Evolutionary conservation across 2,329 filamentous ascomycete genomes (phyloP), one percentile per base, ranked within the genome.

Genomic region (Acephala macrosclerotiorum): DNA sequence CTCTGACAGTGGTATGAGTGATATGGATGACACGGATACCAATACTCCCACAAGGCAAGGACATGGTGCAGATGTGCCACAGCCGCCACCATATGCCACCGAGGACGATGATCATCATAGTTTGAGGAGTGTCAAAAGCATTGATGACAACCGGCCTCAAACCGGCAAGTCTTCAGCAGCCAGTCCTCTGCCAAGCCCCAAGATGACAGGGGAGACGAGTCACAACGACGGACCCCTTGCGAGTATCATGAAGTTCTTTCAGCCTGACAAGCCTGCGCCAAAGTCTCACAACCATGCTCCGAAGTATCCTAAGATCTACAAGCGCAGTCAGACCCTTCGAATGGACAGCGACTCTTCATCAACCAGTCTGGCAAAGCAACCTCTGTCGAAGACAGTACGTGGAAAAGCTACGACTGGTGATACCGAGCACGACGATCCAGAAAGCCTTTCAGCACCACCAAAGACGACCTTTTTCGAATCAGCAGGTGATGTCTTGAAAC

Each of bases 391-490:
- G 75, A 65, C 79, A 75, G 42, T 83, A 9, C 63, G 36, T 29
- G 26, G 80, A 14, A 75, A 73, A 60, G 73, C 69, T 18, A 75
- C 75, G 11, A 70, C 69, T 5, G 73, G 73, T 36, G 71, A 75
- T 42, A 53, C 66, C 3, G 72, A 72, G 3, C 86, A 85, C 0
- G 79, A 81, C 18, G 81, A 81, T 11, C 70, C 75, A 2, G 79
- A 82, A 47, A 80, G 77, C 12, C 77, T 91, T 62, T 83, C 87
- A 60, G 90, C 93, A 8, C 96, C 96, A 3, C 96, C 96, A 0
- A 91, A 88, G 73, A 98, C 96, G 0, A 96, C 93, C 0, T 91
- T 99, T 68, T 97, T 99, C 66, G 96, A 99, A 80, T 94, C 95
- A 4, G 96, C 96, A 0, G 93, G 94, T 12, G 95, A 99, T 77